phyloP scores from a whole-genome alignment of 2,329 filamentous ascomycete species.

The Diaporthe sp. region DNA sequence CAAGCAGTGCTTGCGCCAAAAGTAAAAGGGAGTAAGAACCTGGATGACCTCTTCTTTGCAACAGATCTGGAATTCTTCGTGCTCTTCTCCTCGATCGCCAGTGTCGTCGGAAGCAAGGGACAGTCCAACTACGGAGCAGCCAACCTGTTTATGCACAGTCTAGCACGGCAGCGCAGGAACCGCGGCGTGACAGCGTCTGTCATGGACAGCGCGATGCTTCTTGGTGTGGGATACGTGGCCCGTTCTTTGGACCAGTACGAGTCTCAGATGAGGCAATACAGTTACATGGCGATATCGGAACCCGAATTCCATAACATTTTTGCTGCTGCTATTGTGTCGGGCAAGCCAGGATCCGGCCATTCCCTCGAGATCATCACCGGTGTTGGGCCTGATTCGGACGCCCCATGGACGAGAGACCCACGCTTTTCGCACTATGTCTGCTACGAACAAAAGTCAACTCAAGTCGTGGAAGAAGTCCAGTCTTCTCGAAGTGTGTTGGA shows the following conservation, averaged over 20 bases:
- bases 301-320: slow-evolving; percentile 57
- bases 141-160: too few relatives aligned
- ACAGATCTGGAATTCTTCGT: too few relatives aligned
- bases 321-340: slow-evolving; percentile 54
- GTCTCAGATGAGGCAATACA: slow-evolving; percentile 49
- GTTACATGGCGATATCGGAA: slow-evolving; percentile 47
- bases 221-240: too few relatives aligned
- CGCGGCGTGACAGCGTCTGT: too few relatives aligned
- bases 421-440: neutral
- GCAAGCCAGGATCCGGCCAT: neutral
- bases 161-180: too few relatives aligned
- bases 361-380: neutral
- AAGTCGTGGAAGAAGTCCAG: neutral
- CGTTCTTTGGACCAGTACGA: slow-evolving; percentile 4
- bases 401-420: neutral
- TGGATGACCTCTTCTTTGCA: too few relatives aligned
- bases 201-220: too few relatives aligned
- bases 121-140: neutral
- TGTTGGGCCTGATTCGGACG: neutral
- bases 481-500: neutral
- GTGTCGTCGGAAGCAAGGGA: neutral
- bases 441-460: neutral
- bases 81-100: neutral
- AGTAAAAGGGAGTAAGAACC: too few relatives aligned
- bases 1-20: too few relatives aligned